These are phyloP conservation scores for Syzygium aromaticum DNA, from an alignment of 345 rosid genomes.

Conservation along the genomic window DNA sequence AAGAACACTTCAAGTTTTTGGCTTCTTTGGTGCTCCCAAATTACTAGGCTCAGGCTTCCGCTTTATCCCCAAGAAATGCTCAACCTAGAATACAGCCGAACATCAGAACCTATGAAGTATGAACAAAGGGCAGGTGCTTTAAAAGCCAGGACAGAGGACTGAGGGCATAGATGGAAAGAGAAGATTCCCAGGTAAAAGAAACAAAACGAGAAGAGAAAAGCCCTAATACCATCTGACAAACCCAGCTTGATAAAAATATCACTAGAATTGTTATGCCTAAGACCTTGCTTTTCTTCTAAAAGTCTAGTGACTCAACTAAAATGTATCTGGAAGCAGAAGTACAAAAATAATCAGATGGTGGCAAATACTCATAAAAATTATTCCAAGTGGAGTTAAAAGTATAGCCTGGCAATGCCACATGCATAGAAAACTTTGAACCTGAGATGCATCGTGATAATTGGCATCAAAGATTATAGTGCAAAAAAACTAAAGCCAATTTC, in stretches of 20 bases:
- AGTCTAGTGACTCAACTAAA: neutral
- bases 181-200: neutral
- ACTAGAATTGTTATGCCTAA: neutral
- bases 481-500: neutral
- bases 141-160: neutral
- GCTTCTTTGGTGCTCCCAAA: slow-evolving; percentile 39
- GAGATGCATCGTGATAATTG: neutral
- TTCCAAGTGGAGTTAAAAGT: neutral
- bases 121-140: neutral
- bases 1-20: slow-evolving; percentile 31
- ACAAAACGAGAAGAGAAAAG: neutral
- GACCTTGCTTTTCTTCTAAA: neutral
- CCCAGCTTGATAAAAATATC: neutral
- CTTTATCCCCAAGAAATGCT: slow-evolving; percentile 92
- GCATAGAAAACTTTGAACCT: neutral
- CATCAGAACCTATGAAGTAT: neutral
- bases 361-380: neutral
- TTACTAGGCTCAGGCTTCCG: slow-evolving; percentile 54
- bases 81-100: slow-evolving; percentile 44
- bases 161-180: neutral
- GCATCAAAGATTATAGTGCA: neutral
- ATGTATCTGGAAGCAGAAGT: neutral
- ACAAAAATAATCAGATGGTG: neutral
- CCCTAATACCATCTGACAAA: neutral
- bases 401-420: neutral